Evolutionary conservation across 78 protist genomes (phyloP), one percentile per base, ranked within the genome.

Genomic region (Dictyostelium brefeldianum): DNA sequence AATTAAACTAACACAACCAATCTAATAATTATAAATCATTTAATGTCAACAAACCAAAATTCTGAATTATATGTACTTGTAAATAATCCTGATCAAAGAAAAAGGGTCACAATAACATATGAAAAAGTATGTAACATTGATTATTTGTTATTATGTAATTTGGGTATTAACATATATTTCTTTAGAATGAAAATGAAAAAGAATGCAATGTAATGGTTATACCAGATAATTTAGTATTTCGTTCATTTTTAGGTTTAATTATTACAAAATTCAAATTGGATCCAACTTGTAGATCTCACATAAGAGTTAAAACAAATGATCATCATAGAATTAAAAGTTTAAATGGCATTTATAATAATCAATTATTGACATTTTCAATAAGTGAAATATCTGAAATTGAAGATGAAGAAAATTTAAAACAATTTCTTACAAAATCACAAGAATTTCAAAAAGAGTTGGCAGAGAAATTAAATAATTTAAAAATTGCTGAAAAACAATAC

Each of bases 271-370:
- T 82, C 20, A 67, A 82, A 53, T 67, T 82, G 17, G 70, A 82
- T 25, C 0, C 70, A 22, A 7, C 22, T 10, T 10, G 22, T 22
- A 82, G 54, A 51, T 4, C 31, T 2, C 14, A 29, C 6, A 69
- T 82, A 36, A 70, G 79, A 48, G 78, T 82, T 22, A 82, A 82
- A 71, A 56, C 90, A 9, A 53, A 57, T 47, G 79, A 57, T 70
- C 53, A 70, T 25, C 20, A 56, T 0, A 70, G 90, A 67, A 48
- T 82, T 0, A 82, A 47, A 7, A 27, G 20, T 51, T 46, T 82
- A 36, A 0, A 7, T 0, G 36, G 10, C 7, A 51, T 71, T 9
- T 82, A 51, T 36, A 69, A 65, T 11, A 53, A 82, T 70, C 89
- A 81, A 50, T 22, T 81, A 15, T 4, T 81, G 9, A 29, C 65